Base-by-base conservation (phyloP, 202 grass and related monocot genomes). In the Panicum hallii region DNA sequence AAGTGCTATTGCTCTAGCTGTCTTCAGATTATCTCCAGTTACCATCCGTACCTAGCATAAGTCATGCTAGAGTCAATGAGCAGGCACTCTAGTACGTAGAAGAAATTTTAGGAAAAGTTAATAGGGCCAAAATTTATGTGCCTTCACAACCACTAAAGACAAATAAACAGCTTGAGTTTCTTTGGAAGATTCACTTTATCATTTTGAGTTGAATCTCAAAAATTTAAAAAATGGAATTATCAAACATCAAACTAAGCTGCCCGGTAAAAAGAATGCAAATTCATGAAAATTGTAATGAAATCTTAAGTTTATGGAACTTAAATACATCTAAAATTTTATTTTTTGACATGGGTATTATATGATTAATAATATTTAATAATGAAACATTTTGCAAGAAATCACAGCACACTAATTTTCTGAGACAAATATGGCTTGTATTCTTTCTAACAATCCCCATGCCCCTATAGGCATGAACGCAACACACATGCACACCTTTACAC, bases 21-120 rank as follows among this genome's bases (percentile, higher is more conserved):
- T 98, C 80, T 92, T 92, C 83, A 95, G 89, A 77, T 98, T 98
- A 78, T 98, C 96, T 82, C 96, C 96, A 43, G 96, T 98, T 60
- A 98, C 91, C 96, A 98, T 98, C 7, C 93, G 85, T 70, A 98
- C 96, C 93, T 95, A 63, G 47, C 67, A 58, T 76, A 83, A 75
- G 47, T 55, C 47, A 70, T 43, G 69, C 52, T 63, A 80, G 23
- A 83, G 60, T 79, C 32, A 65, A 58, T 71, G 16, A 66, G 23
- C 78, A 60, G 54, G 54, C 8, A 77, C 43, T 86, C 11, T 38
- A 89, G 32, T 34, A 55, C 14, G 5, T 11, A 82, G 9, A 52
- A 0, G 19, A 17, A 23, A 80, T 45, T 73, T 45, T 77, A 60
- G 46, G 5, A 69, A 80, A 53, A 80, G 4, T 20, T 30, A 40